Evolutionary conservation across 257 asterid species (phyloP), one percentile per base, ranked within the genome.

Genomic region (Solanum gracilifrons): DNA sequence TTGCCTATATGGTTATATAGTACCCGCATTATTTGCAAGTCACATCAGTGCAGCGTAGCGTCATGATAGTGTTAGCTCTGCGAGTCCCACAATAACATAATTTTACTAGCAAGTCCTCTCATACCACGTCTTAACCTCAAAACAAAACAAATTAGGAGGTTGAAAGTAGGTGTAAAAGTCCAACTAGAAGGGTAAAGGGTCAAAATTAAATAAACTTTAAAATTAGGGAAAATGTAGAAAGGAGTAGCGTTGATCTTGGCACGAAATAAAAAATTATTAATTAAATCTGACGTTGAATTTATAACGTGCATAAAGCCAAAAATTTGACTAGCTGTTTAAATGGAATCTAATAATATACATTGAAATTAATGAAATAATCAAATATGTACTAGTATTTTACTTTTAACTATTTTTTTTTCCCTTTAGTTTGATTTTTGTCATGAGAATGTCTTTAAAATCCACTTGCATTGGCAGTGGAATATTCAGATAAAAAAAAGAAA

Each of bases 251-350:
- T 80, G 69, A 48, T 80, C 68, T 48, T 46, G 6, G 69, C 85
- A 80, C 85, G 85, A 80, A 80, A 80, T 80, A 80, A 35, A 31
- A 32, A 80, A 27, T 29, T 32, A 48, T 7, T 48, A 9, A 80
- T 29, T 80, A 46, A 80, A 80, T 29, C 27, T 48, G 18, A 18
- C 43, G 69, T 80, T 80, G 85, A 80, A 80, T 46, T 46, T 48
- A 7, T 79, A 79, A 80, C 85, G 89, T 72, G 87, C 69, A 60
- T 20, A 74, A 60, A 66, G 89, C 86, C 91, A 89, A 87, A 87
- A 58, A n/a, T 21, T 74, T 84, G 85, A 87, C 73, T 87, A 83
- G 83, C 79, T 89, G 86, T 80, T 80, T 87, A 84, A 89, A 79
- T 25, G 84, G 88, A 84, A 89, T 62, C 86, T 73, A 79, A 77